These are phyloP conservation scores for Tilletia caries DNA, from an alignment of 1,284 basidiomycete genomes.

Conservation along the genomic window DNA sequence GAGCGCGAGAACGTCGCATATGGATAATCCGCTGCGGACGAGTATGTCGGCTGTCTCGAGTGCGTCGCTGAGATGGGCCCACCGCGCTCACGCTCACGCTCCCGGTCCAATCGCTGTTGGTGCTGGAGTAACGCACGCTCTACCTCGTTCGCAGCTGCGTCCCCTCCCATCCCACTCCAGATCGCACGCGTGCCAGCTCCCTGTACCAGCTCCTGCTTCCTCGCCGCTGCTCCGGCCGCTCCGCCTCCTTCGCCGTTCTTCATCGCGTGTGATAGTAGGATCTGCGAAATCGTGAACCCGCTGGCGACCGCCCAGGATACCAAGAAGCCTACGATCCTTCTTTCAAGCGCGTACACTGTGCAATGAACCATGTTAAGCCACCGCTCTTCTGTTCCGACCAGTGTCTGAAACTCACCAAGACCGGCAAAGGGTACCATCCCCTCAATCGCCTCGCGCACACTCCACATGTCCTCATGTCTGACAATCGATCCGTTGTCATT, in stretches of 20 bases:
- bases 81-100: conserved; percentile 2
- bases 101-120: conserved; percentile 1
- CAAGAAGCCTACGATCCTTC: conserved; percentile 42
- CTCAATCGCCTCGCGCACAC: conserved; percentile 49
- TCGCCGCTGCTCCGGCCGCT: no score
- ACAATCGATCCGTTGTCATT: conserved; percentile 52
- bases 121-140: conserved; percentile 1
- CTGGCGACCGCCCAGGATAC: conserved; percentile 43
- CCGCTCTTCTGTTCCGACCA: no score
- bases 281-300: conserved; percentile 27
- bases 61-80: background rate
- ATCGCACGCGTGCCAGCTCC: background rate
- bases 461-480: conserved; percentile 52
- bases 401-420: conserved; percentile 20
- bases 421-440: conserved; percentile 46
- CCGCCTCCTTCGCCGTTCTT: background rate
- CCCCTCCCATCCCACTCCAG: conserved; percentile 3
- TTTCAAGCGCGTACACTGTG: conserved; percentile 39
- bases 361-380: no score
- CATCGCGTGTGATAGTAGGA: background rate
- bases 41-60: conserved; percentile 6
- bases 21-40: background rate
- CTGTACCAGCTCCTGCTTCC: background rate
- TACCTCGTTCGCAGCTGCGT: background rate
- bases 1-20: conserved; percentile 40